Evolutionary conservation across 495 filamentous ascomycete genomes (phyloP).

Genomic region (Evansstolkia leycettana): DNA sequence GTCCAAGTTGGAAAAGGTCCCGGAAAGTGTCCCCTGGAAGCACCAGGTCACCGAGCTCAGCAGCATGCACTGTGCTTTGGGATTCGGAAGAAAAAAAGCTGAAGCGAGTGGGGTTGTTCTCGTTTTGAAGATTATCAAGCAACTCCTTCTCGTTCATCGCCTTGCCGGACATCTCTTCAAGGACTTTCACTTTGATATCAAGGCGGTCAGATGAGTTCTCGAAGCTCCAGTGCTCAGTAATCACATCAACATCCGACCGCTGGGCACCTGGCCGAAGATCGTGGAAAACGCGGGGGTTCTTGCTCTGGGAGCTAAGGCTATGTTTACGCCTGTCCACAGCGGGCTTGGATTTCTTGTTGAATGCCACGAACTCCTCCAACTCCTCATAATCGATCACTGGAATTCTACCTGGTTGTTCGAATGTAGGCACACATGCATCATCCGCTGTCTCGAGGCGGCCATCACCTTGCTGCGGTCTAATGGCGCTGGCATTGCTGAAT

Average conservation of each 20-base stretch:
- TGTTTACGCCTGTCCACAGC: conserved; percentile 29
- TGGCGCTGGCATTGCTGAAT: conserved; percentile 44
- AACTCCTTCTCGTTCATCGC: conserved; percentile 20
- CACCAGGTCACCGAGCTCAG: conserved; percentile 76
- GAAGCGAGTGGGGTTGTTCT: conserved; percentile 60
- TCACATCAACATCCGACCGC: conserved; percentile 11
- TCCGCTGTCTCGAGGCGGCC: conserved; percentile 44
- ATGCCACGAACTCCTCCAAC: conserved; percentile 71
- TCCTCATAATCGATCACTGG: conserved; percentile 76
- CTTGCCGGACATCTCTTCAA: conserved; percentile 14
- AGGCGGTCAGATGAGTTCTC: conserved; percentile 21
- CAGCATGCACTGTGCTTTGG: conserved; percentile 81
- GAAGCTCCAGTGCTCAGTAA: conserved; percentile 6
- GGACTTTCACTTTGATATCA: conserved; percentile 8
- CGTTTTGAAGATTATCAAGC: conserved; percentile 23
- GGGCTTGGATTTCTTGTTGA: conserved; percentile 35
- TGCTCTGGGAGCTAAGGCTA: conserved; percentile 39
- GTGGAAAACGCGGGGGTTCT: conserved; percentile 44
- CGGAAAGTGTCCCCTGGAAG: conserved; percentile 79
- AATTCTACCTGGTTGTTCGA: conserved; percentile 41
- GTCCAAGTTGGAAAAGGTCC: conserved; percentile 73
- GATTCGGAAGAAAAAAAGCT: conserved; percentile 93
- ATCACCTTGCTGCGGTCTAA: conserved; percentile 33
- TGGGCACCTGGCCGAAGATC: conserved; percentile 42
- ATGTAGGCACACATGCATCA: conserved; percentile 70